These are phyloP conservation scores for Grosmannia serpens DNA, from an alignment of 2,329 filamentous ascomycete genomes.

Conservation along the genomic window DNA sequence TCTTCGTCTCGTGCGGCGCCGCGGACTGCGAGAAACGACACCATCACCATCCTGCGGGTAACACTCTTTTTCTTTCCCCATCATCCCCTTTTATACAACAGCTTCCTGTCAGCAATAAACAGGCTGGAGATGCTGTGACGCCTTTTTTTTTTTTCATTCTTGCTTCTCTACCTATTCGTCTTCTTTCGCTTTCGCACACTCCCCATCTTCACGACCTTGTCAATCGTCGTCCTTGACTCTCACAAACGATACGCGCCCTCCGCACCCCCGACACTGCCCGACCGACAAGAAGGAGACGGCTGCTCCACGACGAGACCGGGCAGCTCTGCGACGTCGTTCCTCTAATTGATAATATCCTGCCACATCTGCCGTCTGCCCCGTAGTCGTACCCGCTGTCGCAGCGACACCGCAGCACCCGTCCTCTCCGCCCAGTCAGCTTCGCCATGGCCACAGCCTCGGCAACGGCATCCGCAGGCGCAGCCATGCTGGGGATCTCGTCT, in stretches of 20 bases:
- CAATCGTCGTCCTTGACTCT: neutral
- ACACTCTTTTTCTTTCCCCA: neutral
- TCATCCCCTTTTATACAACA: neutral
- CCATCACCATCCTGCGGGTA: neutral
- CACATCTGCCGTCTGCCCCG: neutral
- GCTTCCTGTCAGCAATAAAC: neutral
- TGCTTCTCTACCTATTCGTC: neutral
- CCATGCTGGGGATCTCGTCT: neutral
- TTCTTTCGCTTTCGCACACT: neutral
- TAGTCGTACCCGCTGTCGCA: neutral
- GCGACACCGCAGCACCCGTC: neutral
- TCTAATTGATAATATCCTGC: neutral
- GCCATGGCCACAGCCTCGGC: conserved; percentile 1
- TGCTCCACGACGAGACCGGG: too few relatives aligned
- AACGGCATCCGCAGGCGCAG: neutral
- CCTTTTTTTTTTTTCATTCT: neutral
- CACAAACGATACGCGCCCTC: too few relatives aligned
- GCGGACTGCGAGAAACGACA: neutral
- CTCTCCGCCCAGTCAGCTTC: neutral
- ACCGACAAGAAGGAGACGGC: too few relatives aligned
- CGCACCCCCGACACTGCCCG: too few relatives aligned
- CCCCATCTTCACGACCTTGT: neutral
- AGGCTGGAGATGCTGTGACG: neutral
- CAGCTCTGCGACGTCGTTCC: neutral
- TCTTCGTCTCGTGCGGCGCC: neutral